Conservation (phyloP, 257 asterid species). For the Gentiana dahurica region DNA sequence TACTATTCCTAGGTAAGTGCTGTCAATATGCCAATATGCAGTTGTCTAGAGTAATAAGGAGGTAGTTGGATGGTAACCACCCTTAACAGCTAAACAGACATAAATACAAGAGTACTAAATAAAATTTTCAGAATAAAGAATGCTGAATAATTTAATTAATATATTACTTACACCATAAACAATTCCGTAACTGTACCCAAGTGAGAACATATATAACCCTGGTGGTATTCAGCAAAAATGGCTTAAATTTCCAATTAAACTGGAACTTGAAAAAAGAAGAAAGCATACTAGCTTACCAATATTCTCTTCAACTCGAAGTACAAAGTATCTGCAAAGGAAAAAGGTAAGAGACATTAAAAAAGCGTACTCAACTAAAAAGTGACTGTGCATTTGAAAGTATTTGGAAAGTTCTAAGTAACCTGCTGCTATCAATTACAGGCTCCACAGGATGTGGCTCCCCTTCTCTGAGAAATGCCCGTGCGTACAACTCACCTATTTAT, state of each 20-base stretch:
- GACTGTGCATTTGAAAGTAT: conserved; percentile 3
- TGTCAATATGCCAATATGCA: too few relatives aligned
- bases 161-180: too few relatives aligned
- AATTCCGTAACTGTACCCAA: too few relatives aligned
- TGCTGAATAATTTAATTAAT: too few relatives aligned
- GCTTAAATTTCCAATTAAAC: neutral
- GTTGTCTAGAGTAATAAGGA: too few relatives aligned
- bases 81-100: too few relatives aligned
- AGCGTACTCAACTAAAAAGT: neutral
- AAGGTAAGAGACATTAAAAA: neutral
- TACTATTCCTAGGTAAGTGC: too few relatives aligned
- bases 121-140: too few relatives aligned
- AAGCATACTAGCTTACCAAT: conserved; percentile 44
- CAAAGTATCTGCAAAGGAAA: conserved; percentile 68
- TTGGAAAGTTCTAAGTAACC: conserved; percentile 25
- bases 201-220: too few relatives aligned
- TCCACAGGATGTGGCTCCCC: conserved; percentile 99
- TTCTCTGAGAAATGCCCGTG: conserved; percentile 90
- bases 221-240: too few relatives aligned
- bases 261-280: conserved; percentile 7
- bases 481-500: conserved; percentile 82
- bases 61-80: too few relatives aligned
- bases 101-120: too few relatives aligned
- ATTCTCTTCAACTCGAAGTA: conserved; percentile 89
- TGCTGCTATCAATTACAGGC: conserved; percentile 98